Conservation (phyloP, 2,329 filamentous ascomycete species). For the Malbranchea cinnamomea region DNA sequence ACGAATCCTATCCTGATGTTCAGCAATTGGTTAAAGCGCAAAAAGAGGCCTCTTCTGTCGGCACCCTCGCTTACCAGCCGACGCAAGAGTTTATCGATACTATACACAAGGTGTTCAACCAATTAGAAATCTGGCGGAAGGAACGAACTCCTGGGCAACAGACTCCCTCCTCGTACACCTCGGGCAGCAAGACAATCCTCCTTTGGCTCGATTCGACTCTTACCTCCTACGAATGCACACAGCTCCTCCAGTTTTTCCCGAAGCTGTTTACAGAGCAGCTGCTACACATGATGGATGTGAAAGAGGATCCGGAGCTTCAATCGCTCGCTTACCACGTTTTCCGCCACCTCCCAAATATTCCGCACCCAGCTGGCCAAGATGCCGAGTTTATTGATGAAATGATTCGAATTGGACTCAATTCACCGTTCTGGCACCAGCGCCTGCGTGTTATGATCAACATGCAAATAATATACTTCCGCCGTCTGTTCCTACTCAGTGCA, state of each 20-base stretch:
- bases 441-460: conserved; percentile 93
- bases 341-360: conserved; percentile 87
- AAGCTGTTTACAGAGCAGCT: conserved; percentile 80
- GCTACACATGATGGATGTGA: conserved; percentile 99
- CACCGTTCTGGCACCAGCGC: conserved; percentile 87
- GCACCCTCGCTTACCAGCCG: conserved; percentile 68
- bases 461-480: conserved; percentile 95
- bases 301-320: conserved; percentile 93
- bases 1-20: conserved; percentile 82
- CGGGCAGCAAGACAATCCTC: conserved; percentile 87
- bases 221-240: conserved; percentile 81
- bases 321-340: conserved; percentile 92
- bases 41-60: conserved; percentile 64
- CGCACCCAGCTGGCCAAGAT: conserved; percentile 76
- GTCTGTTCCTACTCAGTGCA: conserved; percentile 69
- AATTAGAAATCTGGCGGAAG: conserved; percentile 74
- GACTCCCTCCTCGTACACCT: conserved; percentile 86
- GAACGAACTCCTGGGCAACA: conserved; percentile 78
- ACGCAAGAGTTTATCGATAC: conserved; percentile 57
- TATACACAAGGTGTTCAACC: conserved; percentile 59
- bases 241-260: conserved; percentile 82
- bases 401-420: conserved; percentile 72
- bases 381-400: conserved; percentile 70
- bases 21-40: conserved; percentile 60
- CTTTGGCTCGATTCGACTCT: conserved; percentile 89